phyloP scores from a whole-genome alignment of 2,329 filamentous ascomycete genomes.

The Didymellaceae sp. region DNA sequence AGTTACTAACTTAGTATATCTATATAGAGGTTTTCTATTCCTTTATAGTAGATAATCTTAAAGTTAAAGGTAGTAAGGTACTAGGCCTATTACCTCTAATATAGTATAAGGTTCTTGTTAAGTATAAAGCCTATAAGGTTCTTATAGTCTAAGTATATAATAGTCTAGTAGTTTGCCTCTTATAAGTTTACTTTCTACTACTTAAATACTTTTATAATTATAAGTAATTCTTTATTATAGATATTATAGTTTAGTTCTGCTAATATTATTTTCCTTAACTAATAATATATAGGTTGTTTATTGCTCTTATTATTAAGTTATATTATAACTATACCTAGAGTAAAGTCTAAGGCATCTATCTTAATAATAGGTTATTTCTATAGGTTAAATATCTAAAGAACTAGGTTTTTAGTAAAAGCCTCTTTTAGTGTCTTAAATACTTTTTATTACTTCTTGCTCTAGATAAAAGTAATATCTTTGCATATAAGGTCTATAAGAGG shows the following conservation, averaged over 20 bases:
- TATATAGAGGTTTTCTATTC: background rate
- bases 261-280: background rate
- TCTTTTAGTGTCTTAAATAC: background rate
- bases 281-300: background rate
- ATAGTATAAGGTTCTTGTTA: background rate
- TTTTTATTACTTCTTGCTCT: background rate
- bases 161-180: conserved; percentile 1
- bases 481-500: background rate
- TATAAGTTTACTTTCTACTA: conserved; percentile 9
- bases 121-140: conserved; percentile 12
- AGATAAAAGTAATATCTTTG: background rate
- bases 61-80: conserved; percentile 8
- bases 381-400: background rate
- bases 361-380: background rate
- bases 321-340: background rate
- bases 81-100: conserved; percentile 3
- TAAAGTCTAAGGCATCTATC: background rate
- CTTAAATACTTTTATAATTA: background rate
- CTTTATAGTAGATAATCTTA: conserved; percentile 12
- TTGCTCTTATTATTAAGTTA: background rate
- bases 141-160: conserved; percentile 9
- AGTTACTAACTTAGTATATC: background rate
- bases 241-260: background rate
- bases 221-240: conserved; percentile 1
- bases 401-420: background rate